Percentiles rank a stretch among this genome's conserved stretches.
phyloP scores from a whole-genome alignment of 768 basidiomycete genomes.

The Tephrocybe rancida region DNA sequence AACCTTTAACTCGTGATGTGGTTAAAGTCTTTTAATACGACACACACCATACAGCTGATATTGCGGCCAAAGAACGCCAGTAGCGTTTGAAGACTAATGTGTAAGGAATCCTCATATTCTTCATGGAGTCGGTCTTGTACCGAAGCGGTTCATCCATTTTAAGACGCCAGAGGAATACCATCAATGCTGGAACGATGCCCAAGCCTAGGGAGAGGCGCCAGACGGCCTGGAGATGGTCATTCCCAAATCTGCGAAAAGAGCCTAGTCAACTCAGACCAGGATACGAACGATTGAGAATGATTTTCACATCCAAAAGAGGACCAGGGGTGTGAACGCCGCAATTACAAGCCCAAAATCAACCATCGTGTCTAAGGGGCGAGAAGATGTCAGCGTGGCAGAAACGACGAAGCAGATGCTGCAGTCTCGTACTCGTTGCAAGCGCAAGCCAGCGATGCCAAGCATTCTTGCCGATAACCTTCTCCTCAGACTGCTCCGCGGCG shows the following conservation, averaged over 20 bases:
- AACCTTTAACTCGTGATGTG: constrained; percentile 45
- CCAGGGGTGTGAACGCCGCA: constrained; percentile 76
- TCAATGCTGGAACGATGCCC: constrained; percentile 74
- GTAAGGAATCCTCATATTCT: constrained; percentile 71
- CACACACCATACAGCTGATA: constrained; percentile 71
- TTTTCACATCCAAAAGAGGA: constrained; percentile 83
- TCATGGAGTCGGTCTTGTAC: constrained; percentile 80
- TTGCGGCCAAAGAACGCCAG: constrained; percentile 66
- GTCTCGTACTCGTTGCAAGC: constrained; percentile 72
- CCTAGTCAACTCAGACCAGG: not conserved
- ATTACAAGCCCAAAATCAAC: constrained; percentile 79
- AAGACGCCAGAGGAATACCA: constrained; percentile 82
- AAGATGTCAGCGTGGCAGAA: too few relatives aligned
- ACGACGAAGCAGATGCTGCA: too few relatives aligned
- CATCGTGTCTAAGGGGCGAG: too few relatives aligned
- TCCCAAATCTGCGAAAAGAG: constrained; percentile 59
- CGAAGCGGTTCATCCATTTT: constrained; percentile 77
- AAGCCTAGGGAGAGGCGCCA: constrained; percentile 87
- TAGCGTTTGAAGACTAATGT: constrained; percentile 78
- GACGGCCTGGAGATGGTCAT: constrained; percentile 76
- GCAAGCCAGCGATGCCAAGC: constrained; percentile 85
- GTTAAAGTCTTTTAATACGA: not conserved
- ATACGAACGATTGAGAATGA: not conserved
- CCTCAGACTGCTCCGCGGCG: constrained; percentile 87
- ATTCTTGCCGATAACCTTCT: constrained; percentile 69